A percentile compares a stretch with the other conserved stretches of the same genome.
These are phyloP conservation scores for Hirschioporus abietinus DNA, from an alignment of 768 basidiomycete genomes.

Conservation along the genomic window DNA sequence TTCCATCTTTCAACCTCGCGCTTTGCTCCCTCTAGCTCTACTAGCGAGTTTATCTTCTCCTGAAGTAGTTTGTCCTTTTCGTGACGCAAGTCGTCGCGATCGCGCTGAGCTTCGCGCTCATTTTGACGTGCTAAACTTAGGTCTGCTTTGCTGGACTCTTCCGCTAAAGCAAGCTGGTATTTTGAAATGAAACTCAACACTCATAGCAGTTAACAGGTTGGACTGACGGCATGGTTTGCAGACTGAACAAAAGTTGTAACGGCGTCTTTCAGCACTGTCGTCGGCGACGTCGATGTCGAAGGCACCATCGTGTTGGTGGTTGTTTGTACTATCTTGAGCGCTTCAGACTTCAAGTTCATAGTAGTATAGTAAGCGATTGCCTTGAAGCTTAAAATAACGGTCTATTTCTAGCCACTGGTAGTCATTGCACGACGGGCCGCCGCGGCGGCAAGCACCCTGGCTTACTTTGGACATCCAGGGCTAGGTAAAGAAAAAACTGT, in stretches of 20 bases:
- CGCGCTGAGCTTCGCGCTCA: slow-evolving; percentile 39
- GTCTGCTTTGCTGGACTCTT: slow-evolving; percentile 51
- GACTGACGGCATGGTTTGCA: slow-evolving; percentile 34
- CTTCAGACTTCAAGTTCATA: neutral
- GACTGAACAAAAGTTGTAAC: slow-evolving; percentile 35
- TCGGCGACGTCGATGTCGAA: slow-evolving; percentile 20
- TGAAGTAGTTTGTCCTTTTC: slow-evolving; percentile 29
- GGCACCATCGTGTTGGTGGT: neutral
- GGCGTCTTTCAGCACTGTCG: slow-evolving; percentile 36
- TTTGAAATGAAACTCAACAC: slow-evolving; percentile 7
- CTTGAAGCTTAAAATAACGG: too few relatives aligned
- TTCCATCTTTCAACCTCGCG: slow-evolving; percentile 35
- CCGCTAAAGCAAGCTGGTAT: slow-evolving; percentile 46
- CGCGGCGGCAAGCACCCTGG: too few relatives aligned
- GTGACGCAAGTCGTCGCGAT: slow-evolving; percentile 46
- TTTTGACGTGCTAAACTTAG: slow-evolving; percentile 44
- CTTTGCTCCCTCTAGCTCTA: slow-evolving; percentile 46
- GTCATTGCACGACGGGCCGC: too few relatives aligned
- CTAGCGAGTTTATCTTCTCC: slow-evolving; percentile 20
- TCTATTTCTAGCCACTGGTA: too few relatives aligned
- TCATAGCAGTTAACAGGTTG: neutral
- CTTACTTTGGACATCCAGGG: too few relatives aligned
- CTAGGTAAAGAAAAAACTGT: too few relatives aligned
- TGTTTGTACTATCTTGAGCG: slow-evolving; percentile 3
- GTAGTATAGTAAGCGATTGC: too few relatives aligned